Conservation (phyloP, 148 eudicot genomes). For the Gaultheria prostrata region DNA sequence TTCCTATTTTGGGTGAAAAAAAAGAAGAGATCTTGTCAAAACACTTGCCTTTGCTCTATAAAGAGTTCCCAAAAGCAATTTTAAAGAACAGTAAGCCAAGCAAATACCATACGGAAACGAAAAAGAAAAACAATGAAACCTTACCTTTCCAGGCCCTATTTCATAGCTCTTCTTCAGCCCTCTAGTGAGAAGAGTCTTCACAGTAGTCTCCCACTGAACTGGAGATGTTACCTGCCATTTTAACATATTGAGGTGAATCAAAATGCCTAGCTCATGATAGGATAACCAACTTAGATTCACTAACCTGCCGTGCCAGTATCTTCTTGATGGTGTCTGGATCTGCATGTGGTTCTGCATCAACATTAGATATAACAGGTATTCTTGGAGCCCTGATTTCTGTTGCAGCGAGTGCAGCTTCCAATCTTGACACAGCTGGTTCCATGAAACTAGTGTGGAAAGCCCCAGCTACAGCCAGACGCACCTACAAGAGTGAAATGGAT, state of each 20-base stretch:
- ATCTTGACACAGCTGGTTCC: slow-evolving; percentile 88
- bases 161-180: slow-evolving; percentile 87
- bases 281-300: background rate
- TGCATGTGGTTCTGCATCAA: slow-evolving; percentile 91
- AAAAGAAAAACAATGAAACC: background rate
- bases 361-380: slow-evolving; percentile 90
- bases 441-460: slow-evolving; percentile 88
- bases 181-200: slow-evolving; percentile 61
- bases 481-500: slow-evolving; percentile 36
- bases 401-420: slow-evolving; percentile 82
- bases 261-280: background rate
- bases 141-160: slow-evolving; percentile 94
- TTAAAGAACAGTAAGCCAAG: background rate
- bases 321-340: slow-evolving; percentile 83
- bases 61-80: background rate
- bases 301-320: slow-evolving; percentile 84
- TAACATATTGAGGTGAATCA: background rate
- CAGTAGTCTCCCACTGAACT: slow-evolving; percentile 92
- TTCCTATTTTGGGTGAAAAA: background rate
- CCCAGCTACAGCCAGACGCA: slow-evolving; percentile 85
- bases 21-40: background rate
- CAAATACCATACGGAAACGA: background rate
- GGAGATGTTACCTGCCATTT: slow-evolving; percentile 78
- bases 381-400: slow-evolving; percentile 72
- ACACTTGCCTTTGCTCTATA: background rate